Conservation (phyloP, 2,329 filamentous ascomycete genomes). For the Pseudogymnoascus sp. region DNA sequence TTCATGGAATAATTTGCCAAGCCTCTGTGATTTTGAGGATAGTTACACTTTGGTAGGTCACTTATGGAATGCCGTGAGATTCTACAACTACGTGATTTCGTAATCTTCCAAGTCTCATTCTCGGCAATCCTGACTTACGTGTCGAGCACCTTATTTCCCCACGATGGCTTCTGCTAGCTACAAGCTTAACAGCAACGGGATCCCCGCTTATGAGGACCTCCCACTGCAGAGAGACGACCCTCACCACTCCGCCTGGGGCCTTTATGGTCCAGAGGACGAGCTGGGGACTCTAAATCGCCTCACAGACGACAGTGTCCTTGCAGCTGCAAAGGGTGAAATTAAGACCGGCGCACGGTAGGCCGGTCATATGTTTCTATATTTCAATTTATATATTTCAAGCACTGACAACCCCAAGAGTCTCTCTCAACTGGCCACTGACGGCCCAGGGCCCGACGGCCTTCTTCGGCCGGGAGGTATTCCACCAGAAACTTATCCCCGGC, state of each 20-base stretch:
- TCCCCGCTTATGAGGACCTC: constrained; percentile 42
- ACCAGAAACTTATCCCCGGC: constrained; percentile 46
- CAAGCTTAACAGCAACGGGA: constrained; percentile 35
- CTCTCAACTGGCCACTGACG: constrained; percentile 54
- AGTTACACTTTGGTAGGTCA: background rate
- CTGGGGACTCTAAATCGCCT: constrained; percentile 56
- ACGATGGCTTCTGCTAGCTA: constrained; percentile 2
- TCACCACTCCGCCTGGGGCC: constrained; percentile 36
- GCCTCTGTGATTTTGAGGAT: background rate
- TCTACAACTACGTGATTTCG: background rate
- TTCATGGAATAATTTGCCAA: background rate
- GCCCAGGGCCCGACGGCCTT: constrained; percentile 43
- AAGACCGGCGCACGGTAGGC: constrained; percentile 38
- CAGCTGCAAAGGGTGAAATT: constrained; percentile 45
- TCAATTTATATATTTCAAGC: background rate
- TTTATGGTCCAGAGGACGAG: constrained; percentile 48
- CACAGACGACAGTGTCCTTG: constrained; percentile 45
- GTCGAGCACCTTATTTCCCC: background rate
- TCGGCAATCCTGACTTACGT: background rate
- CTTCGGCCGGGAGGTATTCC: constrained; percentile 49
- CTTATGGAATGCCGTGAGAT: background rate
- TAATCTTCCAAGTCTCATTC: background rate
- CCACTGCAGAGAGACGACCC: constrained; percentile 42
- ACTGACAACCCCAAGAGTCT: constrained; percentile 36
- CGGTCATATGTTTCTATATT: background rate